Evolutionary conservation across 108 stramenopile genomes (phyloP).

Genomic region (Thalassiosira profunda): DNA sequence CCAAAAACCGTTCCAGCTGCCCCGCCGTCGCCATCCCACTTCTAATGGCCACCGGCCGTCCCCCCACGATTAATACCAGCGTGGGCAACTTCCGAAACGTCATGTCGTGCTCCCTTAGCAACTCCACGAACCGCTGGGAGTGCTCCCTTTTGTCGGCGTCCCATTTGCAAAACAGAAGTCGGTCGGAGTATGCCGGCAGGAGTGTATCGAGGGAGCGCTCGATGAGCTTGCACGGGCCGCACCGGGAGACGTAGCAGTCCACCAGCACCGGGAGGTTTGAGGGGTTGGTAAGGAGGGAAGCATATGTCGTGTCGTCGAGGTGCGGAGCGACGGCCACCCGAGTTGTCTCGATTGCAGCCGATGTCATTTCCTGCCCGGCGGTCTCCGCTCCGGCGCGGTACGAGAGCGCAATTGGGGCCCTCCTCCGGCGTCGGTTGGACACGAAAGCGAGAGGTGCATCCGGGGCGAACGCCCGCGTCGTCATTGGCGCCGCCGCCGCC

Average conservation of each 20-base stretch:
- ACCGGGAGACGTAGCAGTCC: constrained; percentile 8
- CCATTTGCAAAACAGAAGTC: constrained; percentile 8
- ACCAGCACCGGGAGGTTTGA: constrained; percentile 9
- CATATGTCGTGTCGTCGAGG: constrained; percentile 1
- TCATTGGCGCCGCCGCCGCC: no score
- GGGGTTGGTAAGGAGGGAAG: background rate
- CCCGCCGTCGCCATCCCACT: constrained; percentile 11
- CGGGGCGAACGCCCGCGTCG: no score
- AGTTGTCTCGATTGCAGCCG: no score
- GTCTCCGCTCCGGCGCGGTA: no score
- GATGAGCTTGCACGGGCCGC: constrained; percentile 24
- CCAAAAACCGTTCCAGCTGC: constrained; percentile 7
- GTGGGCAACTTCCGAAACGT: constrained; percentile 29
- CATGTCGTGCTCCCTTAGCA: constrained; percentile 1
- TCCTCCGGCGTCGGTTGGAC: no score
- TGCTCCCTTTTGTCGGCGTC: background rate
- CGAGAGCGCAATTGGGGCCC: no score
- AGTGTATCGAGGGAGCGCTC: constrained; percentile 5
- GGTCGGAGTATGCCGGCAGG: background rate
- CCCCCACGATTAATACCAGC: constrained; percentile 7
- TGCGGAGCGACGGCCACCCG: no score
- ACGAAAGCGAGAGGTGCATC: no score
- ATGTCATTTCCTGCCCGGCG: no score
- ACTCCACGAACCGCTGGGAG: constrained; percentile 2
- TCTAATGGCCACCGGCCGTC: constrained; percentile 1